phyloP scores from a whole-genome alignment of 2,329 filamentous ascomycete species.

The Pyrenochaeta sp. region DNA sequence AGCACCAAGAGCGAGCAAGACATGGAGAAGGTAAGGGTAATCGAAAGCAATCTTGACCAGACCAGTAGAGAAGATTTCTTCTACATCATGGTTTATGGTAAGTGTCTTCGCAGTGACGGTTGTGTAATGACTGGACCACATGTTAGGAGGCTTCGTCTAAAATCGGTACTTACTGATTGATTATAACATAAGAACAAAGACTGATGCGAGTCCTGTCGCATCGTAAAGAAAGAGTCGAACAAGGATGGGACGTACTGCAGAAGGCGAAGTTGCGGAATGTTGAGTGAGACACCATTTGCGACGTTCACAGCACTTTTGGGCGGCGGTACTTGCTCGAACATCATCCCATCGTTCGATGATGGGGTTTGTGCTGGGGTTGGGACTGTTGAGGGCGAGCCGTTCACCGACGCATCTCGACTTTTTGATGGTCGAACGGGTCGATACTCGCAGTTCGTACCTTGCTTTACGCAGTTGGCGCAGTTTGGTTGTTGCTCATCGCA shows the following conservation, averaged over 20 bases:
- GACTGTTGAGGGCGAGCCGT: slow-evolving; percentile 22
- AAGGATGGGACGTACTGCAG: slow-evolving; percentile 27
- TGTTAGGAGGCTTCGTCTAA: background rate
- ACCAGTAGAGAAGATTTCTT: slow-evolving; percentile 25
- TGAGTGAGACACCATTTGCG: slow-evolving; percentile 15
- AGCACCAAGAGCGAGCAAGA: slow-evolving; percentile 54
- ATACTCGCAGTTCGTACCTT: slow-evolving; percentile 41
- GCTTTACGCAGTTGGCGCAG: slow-evolving; percentile 44
- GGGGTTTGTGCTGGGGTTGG: slow-evolving; percentile 19
- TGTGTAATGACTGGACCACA: slow-evolving; percentile 30
- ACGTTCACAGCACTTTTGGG: background rate
- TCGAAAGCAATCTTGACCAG: slow-evolving; percentile 50
- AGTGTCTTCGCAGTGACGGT: slow-evolving; percentile 38
- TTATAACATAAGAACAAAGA: background rate
- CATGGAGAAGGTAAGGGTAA: slow-evolving; percentile 56
- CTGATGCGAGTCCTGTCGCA: background rate
- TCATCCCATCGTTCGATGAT: slow-evolving; percentile 23
- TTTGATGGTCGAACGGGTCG: slow-evolving; percentile 9
- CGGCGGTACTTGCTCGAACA: slow-evolving; percentile 7
- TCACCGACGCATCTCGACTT: slow-evolving; percentile 20
- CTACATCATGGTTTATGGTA: slow-evolving; percentile 20
- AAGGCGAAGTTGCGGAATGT: slow-evolving; percentile 37
- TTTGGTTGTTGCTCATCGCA: slow-evolving; percentile 43
- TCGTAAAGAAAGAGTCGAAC: background rate
- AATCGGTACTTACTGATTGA: background rate